Evolutionary conservation across 1,139 yeast species (phyloP).

Genomic region (Kluyveromyces marxianus): DNA sequence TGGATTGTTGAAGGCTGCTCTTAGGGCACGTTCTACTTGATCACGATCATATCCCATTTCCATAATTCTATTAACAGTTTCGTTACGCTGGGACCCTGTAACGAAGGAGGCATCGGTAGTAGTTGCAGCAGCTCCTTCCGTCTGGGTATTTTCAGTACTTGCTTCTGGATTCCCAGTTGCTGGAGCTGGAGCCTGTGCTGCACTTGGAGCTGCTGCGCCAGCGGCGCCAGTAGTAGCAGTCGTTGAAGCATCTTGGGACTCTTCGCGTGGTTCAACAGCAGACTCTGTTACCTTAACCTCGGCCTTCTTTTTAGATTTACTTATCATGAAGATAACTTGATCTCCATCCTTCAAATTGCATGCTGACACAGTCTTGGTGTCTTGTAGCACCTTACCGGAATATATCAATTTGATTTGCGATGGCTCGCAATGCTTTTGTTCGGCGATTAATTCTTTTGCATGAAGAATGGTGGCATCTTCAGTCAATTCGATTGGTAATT

Average conservation of each 20-base stretch:
- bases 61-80: constrained; percentile 65
- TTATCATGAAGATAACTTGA: constrained; percentile 86
- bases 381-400: constrained; percentile 80
- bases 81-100: constrained; percentile 27
- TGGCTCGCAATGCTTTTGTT: constrained; percentile 60
- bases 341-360: constrained; percentile 83
- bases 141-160: constrained; percentile 9
- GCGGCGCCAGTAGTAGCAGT: constrained; percentile 20
- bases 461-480: constrained; percentile 57
- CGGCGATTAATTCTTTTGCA: constrained; percentile 69
- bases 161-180: constrained; percentile 26
- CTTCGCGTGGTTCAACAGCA: constrained; percentile 26
- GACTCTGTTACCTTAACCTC: constrained; percentile 19
- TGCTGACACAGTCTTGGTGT: constrained; percentile 64
- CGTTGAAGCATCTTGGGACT: constrained; percentile 19
- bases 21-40: constrained; percentile 82
- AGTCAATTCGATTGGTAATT: constrained; percentile 73
- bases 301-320: constrained; percentile 32
- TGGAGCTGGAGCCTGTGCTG: constrained; percentile 24
- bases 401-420: constrained; percentile 81
- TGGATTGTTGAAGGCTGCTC: constrained; percentile 96
- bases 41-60: constrained; percentile 94
- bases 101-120: constrained; percentile 28
- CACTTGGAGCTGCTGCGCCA: constrained; percentile 26
- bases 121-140: constrained; percentile 25